Conservation (phyloP, 2,329 filamentous ascomycete species). For the Trichoderma hamatum region DNA sequence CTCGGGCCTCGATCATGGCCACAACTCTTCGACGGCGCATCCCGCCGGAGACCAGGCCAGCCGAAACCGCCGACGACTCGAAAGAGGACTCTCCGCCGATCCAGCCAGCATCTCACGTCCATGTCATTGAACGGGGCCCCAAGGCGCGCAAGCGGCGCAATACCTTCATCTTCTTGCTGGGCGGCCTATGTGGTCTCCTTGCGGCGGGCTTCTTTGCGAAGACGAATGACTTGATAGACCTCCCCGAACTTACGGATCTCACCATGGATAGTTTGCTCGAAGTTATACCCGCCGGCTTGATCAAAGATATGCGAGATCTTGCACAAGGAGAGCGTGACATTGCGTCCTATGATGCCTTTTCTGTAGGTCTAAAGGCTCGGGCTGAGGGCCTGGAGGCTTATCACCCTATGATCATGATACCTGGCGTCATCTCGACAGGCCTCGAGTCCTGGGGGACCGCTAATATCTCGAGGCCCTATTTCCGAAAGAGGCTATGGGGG, state of each 20-base stretch:
- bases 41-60: slow-evolving; percentile 31
- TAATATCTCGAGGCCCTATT: slow-evolving; percentile 83
- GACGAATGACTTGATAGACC: slow-evolving; percentile 84
- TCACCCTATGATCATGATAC: slow-evolving; percentile 95
- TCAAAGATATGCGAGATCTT: slow-evolving; percentile 83
- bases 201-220: slow-evolving; percentile 87
- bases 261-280: slow-evolving; percentile 87
- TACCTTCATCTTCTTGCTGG: slow-evolving; percentile 82
- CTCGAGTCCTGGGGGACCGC: slow-evolving; percentile 96
- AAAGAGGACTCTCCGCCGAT: slow-evolving; percentile 37
- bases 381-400: slow-evolving; percentile 78
- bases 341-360: slow-evolving; percentile 88
- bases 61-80: slow-evolving; percentile 31
- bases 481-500: slow-evolving; percentile 92
- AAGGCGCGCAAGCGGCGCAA: slow-evolving; percentile 72
- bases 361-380: slow-evolving; percentile 81
- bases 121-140: slow-evolving; percentile 48
- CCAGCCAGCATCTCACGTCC: slow-evolving; percentile 42
- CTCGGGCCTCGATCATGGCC: slow-evolving; percentile 34
- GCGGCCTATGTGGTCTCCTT: slow-evolving; percentile 88
- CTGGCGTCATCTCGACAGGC: slow-evolving; percentile 95
- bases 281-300: slow-evolving; percentile 80
- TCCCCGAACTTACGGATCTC: slow-evolving; percentile 69
- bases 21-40: slow-evolving; percentile 42
- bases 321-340: slow-evolving; percentile 82